These are phyloP conservation scores for Polyplosphaeria fusca DNA, from an alignment of 495 filamentous ascomycete species.

Conservation along the genomic window DNA sequence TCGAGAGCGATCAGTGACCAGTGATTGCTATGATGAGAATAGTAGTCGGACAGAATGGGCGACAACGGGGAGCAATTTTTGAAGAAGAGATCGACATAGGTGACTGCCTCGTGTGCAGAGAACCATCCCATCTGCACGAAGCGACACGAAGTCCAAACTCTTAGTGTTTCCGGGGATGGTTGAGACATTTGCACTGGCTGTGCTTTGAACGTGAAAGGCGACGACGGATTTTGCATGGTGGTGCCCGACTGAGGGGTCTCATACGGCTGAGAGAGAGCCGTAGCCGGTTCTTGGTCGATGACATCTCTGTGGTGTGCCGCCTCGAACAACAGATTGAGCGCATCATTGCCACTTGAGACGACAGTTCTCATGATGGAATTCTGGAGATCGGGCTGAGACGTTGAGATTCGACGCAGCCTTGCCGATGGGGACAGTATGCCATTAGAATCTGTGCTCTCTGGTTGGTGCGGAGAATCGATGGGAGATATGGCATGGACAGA, in stretches of 20 bases:
- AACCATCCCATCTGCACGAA: constrained; percentile 57
- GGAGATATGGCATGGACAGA: too few relatives aligned
- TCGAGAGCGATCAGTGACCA: constrained; percentile 48
- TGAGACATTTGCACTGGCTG: constrained; percentile 31
- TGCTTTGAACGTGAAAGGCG: constrained; percentile 29
- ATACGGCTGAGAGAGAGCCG: constrained; percentile 17
- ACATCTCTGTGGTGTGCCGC: constrained; percentile 45
- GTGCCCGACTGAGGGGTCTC: constrained; percentile 26
- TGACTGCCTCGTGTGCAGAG: constrained; percentile 49
- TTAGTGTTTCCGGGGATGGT: constrained; percentile 39
- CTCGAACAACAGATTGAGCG: constrained; percentile 54
- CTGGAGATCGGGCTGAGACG: constrained; percentile 20
- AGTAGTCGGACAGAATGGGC: constrained; percentile 53
- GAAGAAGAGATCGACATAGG: constrained; percentile 49
- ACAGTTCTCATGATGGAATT: constrained; percentile 32
- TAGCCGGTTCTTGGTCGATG: constrained; percentile 18
- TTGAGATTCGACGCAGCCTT: constrained; percentile 17
- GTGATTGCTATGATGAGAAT: constrained; percentile 48
- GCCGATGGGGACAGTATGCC: constrained; percentile 8
- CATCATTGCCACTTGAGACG: constrained; percentile 48
- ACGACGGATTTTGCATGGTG: constrained; percentile 10
- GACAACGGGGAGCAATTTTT: constrained; percentile 53
- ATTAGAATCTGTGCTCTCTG: constrained; percentile 7
- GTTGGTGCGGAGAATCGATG: too few relatives aligned
- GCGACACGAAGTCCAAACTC: constrained; percentile 50